phyloP scores from a whole-genome alignment of 1,139 yeast genomes.

The Taphrina betulina region DNA sequence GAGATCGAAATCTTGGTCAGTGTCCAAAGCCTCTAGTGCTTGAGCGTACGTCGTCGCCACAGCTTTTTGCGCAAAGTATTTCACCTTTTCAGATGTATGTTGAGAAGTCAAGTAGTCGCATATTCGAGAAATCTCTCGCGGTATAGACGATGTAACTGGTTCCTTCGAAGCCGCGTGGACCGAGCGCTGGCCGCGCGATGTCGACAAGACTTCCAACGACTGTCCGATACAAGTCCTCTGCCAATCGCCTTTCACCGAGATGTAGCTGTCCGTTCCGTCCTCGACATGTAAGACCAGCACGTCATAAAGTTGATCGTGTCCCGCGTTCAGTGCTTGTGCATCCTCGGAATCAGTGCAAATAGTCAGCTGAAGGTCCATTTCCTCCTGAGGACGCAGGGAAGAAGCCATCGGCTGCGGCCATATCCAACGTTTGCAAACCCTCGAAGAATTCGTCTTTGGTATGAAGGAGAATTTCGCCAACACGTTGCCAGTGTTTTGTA shows the following conservation, averaged over 20 bases:
- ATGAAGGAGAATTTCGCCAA: constrained; percentile 3
- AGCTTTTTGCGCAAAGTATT: constrained; percentile 3
- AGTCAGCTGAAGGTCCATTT: constrained; percentile 2
- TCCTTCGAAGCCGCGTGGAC: too few relatives aligned
- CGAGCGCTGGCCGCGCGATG: background rate
- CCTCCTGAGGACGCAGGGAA: background rate
- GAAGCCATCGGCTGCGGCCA: constrained; percentile 14
- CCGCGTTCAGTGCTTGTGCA: constrained; percentile 16
- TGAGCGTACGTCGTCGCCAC: background rate
- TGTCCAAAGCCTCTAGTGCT: constrained; percentile 23
- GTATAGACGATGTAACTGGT: constrained; percentile 19
- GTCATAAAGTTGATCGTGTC: constrained; percentile 17
- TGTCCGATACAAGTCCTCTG: constrained; percentile 32
- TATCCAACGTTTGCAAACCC: constrained; percentile 18
- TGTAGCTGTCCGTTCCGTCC: constrained; percentile 27
- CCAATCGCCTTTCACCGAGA: constrained; percentile 27
- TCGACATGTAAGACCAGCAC: constrained; percentile 32
- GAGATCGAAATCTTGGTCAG: background rate
- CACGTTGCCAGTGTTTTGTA: constrained; percentile 9
- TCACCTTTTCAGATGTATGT: background rate
- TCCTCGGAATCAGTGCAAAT: constrained; percentile 11
- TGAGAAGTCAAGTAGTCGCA: constrained; percentile 23
- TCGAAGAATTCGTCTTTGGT: background rate
- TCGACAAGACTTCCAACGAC: constrained; percentile 22
- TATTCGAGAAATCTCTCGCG: constrained; percentile 27